A percentile compares a stretch with the other conserved stretches of the same genome.
phyloP scores from a whole-genome alignment of 2,329 filamentous ascomycete genomes.

The Sphaceloma murrayae region DNA sequence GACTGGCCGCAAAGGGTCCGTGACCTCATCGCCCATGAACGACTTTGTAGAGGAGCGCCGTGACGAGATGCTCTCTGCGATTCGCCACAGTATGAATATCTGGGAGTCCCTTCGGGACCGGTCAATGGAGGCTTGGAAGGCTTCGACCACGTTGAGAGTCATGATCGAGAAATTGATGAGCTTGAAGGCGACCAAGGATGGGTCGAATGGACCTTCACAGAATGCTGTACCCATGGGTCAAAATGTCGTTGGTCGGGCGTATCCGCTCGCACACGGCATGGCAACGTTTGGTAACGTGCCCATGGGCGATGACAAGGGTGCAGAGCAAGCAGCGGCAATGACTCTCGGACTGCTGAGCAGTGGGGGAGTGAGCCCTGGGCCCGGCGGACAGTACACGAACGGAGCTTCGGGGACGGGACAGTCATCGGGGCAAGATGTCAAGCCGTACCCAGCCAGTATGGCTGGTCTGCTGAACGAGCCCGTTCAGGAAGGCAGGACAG shows the following conservation, averaged over 20 bases:
- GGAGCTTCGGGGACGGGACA: constrained; percentile 25
- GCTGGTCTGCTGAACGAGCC: constrained; percentile 29
- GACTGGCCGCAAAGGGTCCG: constrained; percentile 26
- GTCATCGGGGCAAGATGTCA: neutral
- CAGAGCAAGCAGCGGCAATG: constrained; percentile 58
- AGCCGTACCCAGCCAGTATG: constrained; percentile 27
- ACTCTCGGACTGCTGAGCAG: constrained; percentile 59
- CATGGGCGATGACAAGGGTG: constrained; percentile 39
- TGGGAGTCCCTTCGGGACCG: constrained; percentile 70
- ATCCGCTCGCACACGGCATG: neutral
- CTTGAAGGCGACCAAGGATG: constrained; percentile 28
- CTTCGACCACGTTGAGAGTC: constrained; percentile 66
- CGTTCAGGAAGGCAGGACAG: constrained; percentile 24
- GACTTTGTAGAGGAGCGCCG: constrained; percentile 41
- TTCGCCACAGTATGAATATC: constrained; percentile 65
- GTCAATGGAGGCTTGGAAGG: constrained; percentile 87
- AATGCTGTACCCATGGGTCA: constrained; percentile 7
- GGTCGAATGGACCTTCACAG: constrained; percentile 17
- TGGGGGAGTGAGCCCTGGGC: constrained; percentile 48
- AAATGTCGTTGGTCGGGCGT: neutral
- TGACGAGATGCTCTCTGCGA: constrained; percentile 63
- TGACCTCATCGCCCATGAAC: constrained; percentile 23
- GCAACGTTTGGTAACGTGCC: constrained; percentile 26
- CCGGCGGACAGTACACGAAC: constrained; percentile 21
- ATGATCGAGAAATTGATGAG: constrained; percentile 70